phyloP scores from a whole-genome alignment of 208 protist species.

The Trypanosoma scelopori region DNA sequence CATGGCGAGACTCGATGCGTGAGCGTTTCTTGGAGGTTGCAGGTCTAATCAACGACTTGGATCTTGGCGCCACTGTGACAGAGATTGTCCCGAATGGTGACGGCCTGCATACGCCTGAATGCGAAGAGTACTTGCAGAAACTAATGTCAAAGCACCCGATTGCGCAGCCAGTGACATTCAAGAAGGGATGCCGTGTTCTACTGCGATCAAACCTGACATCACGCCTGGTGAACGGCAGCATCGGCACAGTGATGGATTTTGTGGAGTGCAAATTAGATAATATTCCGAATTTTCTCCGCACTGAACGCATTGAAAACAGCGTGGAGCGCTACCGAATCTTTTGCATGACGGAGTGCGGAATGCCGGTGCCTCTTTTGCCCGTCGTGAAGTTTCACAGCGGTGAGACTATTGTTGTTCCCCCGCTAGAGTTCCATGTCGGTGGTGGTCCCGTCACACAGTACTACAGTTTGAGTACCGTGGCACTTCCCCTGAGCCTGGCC shows the following conservation, averaged over 20 bases:
- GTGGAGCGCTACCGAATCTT: slow-evolving; percentile 84
- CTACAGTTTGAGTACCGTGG: slow-evolving; percentile 74
- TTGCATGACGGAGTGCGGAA: slow-evolving; percentile 79
- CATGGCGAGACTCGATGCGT: slow-evolving; percentile 80
- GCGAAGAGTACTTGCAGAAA: slow-evolving; percentile 76
- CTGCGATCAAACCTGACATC: slow-evolving; percentile 74
- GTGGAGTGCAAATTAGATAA: slow-evolving; percentile 67
- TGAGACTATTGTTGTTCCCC: slow-evolving; percentile 73
- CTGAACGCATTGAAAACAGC: slow-evolving; percentile 50
- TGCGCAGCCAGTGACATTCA: slow-evolving; percentile 79
- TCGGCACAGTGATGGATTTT: slow-evolving; percentile 87
- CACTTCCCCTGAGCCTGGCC: slow-evolving; percentile 76
- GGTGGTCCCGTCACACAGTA: slow-evolving; percentile 70
- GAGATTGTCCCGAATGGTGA: slow-evolving; percentile 83
- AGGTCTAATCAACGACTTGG: slow-evolving; percentile 71
- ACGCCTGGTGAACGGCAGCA: slow-evolving; percentile 86
- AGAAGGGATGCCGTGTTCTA: slow-evolving; percentile 86
- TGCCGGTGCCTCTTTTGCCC: slow-evolving; percentile 76
- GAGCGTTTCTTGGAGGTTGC: slow-evolving; percentile 80
- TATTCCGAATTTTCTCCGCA: slow-evolving; percentile 68
- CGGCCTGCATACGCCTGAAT: slow-evolving; percentile 77
- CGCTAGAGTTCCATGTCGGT: slow-evolving; percentile 83
- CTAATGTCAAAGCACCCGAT: slow-evolving; percentile 84
- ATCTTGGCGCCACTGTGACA: slow-evolving; percentile 72
- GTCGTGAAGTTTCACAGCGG: slow-evolving; percentile 87